Base-by-base conservation (phyloP, 2,329 filamentous ascomycete genomes). In the Neonectria punicea region DNA sequence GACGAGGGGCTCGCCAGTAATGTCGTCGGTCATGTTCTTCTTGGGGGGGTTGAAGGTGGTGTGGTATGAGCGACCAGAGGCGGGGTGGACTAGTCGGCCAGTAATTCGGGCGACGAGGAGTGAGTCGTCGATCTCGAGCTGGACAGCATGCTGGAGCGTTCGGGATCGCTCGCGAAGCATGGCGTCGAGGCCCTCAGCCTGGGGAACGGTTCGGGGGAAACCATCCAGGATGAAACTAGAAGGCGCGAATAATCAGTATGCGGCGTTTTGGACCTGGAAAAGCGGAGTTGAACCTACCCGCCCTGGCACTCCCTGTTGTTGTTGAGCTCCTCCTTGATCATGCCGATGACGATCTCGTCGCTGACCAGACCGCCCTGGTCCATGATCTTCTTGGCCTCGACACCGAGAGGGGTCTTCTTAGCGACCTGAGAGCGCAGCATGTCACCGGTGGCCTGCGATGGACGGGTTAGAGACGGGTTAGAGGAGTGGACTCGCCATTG, bases 381-480 rank as follows among this genome's bases (percentile, higher is more conserved):
- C 96, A 99, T 99, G 82, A 99, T 99, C 90, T 98, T 98, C 91
- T 99, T 99, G 72, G 96, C 96, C 86, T 98, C 94, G 79, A 92
- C 89, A 74, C 96, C 96, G 71, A 99, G 90, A 65, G 92, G 83
- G 63, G 96, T 99, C 90, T 98, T 98, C 85, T 97, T 97, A 71
- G 95, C 92, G 78, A 99, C 96, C 83, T 99, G 96, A 73, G 94
- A 97, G 78, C 96, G 94, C 78, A 99, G 89, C 96, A 99, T 99
- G 83, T 99, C 96, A 80, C 96, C 96, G 65, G 96, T 99, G 70
- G 96, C 96, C 94, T 98, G 67, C 44, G 70, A 43, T 60, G 62
- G 20, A 58, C 7, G 1, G n/a, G 46, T 39, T 39, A 39, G 36
- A 39, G 36, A 43, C 14, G 53, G 5, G 58, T 73, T 64, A 74